Conservation (phyloP, 73 alveolate species). For the Paramecium sexaurelia region DNA sequence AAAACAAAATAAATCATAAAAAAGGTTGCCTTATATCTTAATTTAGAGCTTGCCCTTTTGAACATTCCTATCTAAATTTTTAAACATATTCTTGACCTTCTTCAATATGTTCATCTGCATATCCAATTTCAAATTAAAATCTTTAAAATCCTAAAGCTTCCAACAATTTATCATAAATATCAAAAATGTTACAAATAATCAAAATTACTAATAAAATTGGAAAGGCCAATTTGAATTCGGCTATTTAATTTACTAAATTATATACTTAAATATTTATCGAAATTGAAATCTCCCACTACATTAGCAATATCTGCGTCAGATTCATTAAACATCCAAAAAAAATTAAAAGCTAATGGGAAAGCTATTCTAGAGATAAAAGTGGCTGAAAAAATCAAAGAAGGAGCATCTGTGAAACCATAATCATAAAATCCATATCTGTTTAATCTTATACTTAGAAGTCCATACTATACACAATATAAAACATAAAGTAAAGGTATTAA, state of each 20-base stretch:
- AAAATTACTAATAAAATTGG: slow-evolving; percentile 14
- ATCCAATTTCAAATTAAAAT: not conserved
- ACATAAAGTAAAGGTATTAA: slow-evolving; percentile 29
- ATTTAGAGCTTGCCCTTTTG: not conserved
- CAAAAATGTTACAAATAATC: not conserved
- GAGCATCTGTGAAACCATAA: slow-evolving; percentile 43
- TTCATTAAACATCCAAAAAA: slow-evolving; percentile 30
- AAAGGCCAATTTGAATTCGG: not conserved
- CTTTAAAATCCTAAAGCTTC: slow-evolving; percentile 14
- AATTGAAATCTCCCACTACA: slow-evolving; percentile 44
- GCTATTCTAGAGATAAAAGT: slow-evolving; percentile 53
- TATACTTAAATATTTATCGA: slow-evolving; percentile 33
- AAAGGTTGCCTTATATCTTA: not conserved
- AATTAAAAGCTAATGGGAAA: slow-evolving; percentile 42
- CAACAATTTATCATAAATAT: not conserved
- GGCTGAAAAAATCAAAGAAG: slow-evolving; percentile 39
- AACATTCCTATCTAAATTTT: not conserved
- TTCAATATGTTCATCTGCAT: not conserved
- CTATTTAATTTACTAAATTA: not conserved
- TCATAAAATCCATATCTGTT: slow-evolving; percentile 55
- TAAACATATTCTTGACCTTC: slow-evolving; percentile 6
- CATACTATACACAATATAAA: slow-evolving; percentile 7
- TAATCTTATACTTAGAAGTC: slow-evolving; percentile 10
- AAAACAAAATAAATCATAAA: not conserved
- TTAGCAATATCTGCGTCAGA: slow-evolving; percentile 27